These are phyloP conservation scores for Pneumocystis canis DNA, from an alignment of 1,139 yeast species.

Conservation along the genomic window DNA sequence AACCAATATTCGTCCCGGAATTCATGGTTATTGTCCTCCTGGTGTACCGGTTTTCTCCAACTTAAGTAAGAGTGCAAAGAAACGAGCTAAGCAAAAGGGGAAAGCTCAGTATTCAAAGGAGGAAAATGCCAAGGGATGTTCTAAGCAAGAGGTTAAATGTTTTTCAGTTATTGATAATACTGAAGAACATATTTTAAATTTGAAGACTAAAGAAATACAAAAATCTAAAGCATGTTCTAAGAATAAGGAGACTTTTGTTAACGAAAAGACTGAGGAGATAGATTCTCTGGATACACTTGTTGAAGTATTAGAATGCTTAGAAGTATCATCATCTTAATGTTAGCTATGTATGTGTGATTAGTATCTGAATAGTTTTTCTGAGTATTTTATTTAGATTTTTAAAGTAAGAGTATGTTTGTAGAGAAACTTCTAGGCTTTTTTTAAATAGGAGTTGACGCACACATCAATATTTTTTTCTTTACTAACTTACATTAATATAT, in stretches of 20 bases:
- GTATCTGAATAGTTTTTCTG: background rate
- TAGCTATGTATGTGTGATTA: background rate
- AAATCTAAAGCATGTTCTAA: background rate
- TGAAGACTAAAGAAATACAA: background rate
- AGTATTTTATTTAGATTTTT: background rate
- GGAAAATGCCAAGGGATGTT: background rate
- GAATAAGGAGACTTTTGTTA: background rate
- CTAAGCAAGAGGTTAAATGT: background rate
- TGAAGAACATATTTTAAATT: background rate
- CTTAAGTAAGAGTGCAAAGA: background rate
- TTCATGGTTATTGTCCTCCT: background rate
- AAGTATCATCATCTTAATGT: background rate
- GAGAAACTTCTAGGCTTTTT: background rate
- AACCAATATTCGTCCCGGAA: background rate
- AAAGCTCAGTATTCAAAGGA: background rate
- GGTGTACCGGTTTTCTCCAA: background rate
- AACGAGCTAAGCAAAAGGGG: background rate
- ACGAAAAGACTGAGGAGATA: background rate
- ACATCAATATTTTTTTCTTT: background rate
- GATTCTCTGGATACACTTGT: background rate
- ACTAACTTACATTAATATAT: background rate
- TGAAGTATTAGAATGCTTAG: background rate
- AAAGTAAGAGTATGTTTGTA: background rate
- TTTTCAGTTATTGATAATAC: background rate
- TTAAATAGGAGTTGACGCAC: background rate